These are phyloP conservation scores for Colletotrichum godetiae DNA, from an alignment of 2,329 filamentous ascomycete species.

Conservation along the genomic window DNA sequence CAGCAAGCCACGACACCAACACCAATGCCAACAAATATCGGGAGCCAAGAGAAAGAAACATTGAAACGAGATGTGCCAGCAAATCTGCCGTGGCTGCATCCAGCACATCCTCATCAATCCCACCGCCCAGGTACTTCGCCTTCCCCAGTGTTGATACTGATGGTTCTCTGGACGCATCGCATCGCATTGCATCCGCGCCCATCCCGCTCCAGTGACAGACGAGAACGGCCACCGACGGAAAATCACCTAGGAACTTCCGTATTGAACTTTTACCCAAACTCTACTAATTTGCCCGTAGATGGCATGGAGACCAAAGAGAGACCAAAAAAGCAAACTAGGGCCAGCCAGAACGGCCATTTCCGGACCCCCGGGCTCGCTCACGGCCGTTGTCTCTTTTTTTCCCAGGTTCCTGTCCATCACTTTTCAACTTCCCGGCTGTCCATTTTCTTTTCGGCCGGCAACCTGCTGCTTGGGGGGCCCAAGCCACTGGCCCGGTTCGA, in stretches of 20 bases:
- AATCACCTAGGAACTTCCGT: not conserved
- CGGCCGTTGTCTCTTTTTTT: not conserved
- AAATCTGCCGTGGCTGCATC: constrained; percentile 25
- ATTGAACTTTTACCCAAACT: not conserved
- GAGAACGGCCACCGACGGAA: constrained; percentile 10
- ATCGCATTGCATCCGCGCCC: constrained; percentile 31
- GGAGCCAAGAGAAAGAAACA: not conserved
- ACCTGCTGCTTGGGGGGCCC: not conserved
- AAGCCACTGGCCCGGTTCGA: constrained; percentile 22
- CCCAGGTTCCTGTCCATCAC: constrained; percentile 12
- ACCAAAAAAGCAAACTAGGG: constrained; percentile 17
- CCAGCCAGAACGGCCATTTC: constrained; percentile 5
- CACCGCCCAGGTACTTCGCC: not conserved
- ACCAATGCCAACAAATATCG: not conserved
- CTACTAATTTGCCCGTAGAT: not conserved
- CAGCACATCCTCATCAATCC: not conserved
- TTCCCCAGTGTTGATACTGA: constrained; percentile 3
- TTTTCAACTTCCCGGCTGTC: not conserved
- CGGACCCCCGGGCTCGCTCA: not conserved
- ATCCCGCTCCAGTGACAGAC: constrained; percentile 27
- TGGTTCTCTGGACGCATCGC: constrained; percentile 9
- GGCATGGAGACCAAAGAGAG: not conserved
- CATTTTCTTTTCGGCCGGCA: not conserved
- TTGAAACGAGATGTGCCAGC: not conserved
- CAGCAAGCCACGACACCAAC: constrained; percentile 1